Evolutionary conservation across 257 asterid genomes (phyloP).

Genomic region (Nicotiana noctiflora): DNA sequence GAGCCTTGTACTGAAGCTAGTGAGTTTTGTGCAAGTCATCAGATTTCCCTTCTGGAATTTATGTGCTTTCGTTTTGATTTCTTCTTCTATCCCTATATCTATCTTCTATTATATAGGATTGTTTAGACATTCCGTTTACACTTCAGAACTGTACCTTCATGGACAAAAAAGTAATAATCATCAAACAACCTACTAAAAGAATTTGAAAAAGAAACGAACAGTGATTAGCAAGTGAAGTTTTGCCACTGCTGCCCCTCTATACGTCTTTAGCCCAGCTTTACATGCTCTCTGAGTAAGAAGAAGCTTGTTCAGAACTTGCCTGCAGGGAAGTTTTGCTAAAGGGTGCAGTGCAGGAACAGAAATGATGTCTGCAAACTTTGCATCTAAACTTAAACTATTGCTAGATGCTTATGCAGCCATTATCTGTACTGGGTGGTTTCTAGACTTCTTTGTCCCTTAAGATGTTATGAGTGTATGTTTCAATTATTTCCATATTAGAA

Average conservation of each 20-base stretch:
- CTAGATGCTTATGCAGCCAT: conserved; percentile 1
- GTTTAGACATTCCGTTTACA: not conserved
- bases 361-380: not conserved
- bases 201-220: not conserved
- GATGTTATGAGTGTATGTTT: not conserved
- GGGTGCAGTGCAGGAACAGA: not conserved
- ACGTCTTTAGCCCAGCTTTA: not conserved
- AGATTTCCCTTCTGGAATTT: not conserved
- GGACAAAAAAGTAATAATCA: not conserved
- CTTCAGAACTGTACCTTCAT: not conserved
- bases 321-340: not conserved
- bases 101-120: not conserved
- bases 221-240: not conserved
- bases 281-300: not conserved
- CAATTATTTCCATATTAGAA: not conserved
- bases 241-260: not conserved
- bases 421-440: not conserved
- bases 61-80: not conserved
- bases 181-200: not conserved
- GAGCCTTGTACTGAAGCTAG: not conserved
- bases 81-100: not conserved
- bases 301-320: not conserved
- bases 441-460: not conserved
- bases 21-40: not conserved
- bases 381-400: not conserved